Evolutionary conservation across 345 rosid genomes (phyloP).

Genomic region (Bruguiera sexangula): DNA sequence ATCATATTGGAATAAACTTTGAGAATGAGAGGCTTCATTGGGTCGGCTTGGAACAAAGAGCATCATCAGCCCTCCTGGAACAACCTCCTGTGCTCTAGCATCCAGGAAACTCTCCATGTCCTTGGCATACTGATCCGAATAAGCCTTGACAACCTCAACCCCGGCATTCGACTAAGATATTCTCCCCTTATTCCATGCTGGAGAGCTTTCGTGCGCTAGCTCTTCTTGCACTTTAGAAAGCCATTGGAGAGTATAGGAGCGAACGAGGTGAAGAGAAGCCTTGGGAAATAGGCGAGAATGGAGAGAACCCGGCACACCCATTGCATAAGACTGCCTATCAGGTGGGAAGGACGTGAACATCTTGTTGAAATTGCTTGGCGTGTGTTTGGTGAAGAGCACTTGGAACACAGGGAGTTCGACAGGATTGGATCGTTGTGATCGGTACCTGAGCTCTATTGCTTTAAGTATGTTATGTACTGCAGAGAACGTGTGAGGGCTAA

Average conservation of each 20-base stretch:
- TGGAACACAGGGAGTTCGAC: conserved; percentile 5
- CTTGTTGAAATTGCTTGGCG: conserved; percentile 21
- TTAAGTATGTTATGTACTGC: conserved; percentile 11
- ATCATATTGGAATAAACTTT: not conserved
- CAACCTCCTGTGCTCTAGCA: conserved; percentile 18
- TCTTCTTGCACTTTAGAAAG: conserved; percentile 2
- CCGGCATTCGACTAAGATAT: conserved; percentile 7
- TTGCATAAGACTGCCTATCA: not conserved
- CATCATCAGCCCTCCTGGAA: conserved; percentile 6
- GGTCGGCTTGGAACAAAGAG: not conserved
- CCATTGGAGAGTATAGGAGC: conserved; percentile 8
- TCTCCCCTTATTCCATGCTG: conserved; percentile 20
- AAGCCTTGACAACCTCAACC: conserved; percentile 7
- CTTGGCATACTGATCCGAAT: not conserved
- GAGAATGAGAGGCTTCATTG: conserved; percentile 1
- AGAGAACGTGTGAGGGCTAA: conserved; percentile 16
- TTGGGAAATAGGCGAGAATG: conserved; percentile 1
- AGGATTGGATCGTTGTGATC: not conserved
- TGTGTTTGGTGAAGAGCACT: conserved; percentile 24
- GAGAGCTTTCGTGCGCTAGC: conserved; percentile 10
- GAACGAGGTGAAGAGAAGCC: not conserved
- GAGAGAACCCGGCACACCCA: conserved; percentile 10
- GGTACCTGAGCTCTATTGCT: conserved; percentile 12
- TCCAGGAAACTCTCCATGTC: conserved; percentile 12
- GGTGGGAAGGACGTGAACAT: conserved; percentile 5